Conservation (phyloP, 2,329 filamentous ascomycete species). For the Westerdykella sp. region DNA sequence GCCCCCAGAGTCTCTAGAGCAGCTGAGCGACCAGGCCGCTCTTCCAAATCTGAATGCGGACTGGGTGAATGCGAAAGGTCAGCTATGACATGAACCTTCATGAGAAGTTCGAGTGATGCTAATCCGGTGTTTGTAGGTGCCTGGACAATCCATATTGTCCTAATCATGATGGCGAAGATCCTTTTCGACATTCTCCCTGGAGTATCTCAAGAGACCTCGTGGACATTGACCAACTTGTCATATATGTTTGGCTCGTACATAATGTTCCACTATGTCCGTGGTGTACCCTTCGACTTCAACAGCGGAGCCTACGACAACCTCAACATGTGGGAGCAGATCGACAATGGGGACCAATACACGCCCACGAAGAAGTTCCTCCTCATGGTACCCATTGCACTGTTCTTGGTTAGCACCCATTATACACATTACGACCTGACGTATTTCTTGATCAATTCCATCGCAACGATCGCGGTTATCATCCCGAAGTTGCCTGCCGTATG, state of each 20-base stretch:
- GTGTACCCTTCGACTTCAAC: slow-evolving; percentile 98
- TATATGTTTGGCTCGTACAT: slow-evolving; percentile 99
- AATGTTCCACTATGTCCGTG: slow-evolving; percentile 99
- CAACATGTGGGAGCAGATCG: slow-evolving; percentile 99
- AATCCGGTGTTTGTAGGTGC: slow-evolving; percentile 57
- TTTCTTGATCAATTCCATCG: slow-evolving; percentile 95
- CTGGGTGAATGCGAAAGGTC: slow-evolving; percentile 99
- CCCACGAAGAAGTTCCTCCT: slow-evolving; percentile 98
- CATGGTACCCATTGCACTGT: slow-evolving; percentile 87
- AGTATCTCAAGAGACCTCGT: slow-evolving; percentile 95
- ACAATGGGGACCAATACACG: slow-evolving; percentile 97
- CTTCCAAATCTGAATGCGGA: slow-evolving; percentile 94
- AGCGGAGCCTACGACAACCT: slow-evolving; percentile 97
- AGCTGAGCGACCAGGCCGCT: slow-evolving; percentile 92
- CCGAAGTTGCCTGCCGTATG: slow-evolving; percentile 92
- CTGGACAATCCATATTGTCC: slow-evolving; percentile 94
- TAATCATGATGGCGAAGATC: slow-evolving; percentile 88
- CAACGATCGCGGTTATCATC: slow-evolving; percentile 86
- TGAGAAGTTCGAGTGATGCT: background rate
- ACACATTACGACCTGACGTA: slow-evolving; percentile 97
- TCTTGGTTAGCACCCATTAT: slow-evolving; percentile 96
- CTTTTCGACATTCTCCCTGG: slow-evolving; percentile 95
- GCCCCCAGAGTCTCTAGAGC: slow-evolving; percentile 91
- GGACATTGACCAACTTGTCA: slow-evolving; percentile 97
- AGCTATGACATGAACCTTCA: slow-evolving; percentile 23